A percentile compares a stretch with the other conserved stretches of the same genome.
phyloP scores from a whole-genome alignment of 2,329 filamentous ascomycete genomes.

The Fonsecaea pedrosoi region DNA sequence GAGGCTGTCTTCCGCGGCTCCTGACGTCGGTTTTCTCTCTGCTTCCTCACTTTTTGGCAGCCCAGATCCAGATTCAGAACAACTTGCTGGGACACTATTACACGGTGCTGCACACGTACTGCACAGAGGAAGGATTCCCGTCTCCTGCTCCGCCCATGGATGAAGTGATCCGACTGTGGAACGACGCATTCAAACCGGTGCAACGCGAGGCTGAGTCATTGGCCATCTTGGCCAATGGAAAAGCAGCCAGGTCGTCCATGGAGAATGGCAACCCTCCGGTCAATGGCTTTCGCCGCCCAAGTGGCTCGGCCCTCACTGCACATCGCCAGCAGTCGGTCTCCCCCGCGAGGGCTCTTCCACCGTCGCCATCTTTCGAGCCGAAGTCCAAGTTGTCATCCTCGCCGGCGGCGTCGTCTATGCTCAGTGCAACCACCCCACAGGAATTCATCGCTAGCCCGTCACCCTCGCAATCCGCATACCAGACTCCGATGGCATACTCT shows the following conservation, averaged over 20 bases:
- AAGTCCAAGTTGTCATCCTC: constrained; percentile 44
- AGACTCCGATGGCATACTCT: constrained; percentile 45
- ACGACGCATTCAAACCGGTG: constrained; percentile 66
- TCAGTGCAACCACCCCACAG: constrained; percentile 40
- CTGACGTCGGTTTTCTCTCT: constrained; percentile 74
- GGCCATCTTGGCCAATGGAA: constrained; percentile 69
- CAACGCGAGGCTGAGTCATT: constrained; percentile 72
- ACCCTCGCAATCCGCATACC: constrained; percentile 42
- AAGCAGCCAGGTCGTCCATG: constrained; percentile 66
- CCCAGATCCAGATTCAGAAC: constrained; percentile 78
- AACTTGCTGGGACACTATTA: constrained; percentile 78
- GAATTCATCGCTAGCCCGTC: constrained; percentile 32
- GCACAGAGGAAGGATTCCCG: constrained; percentile 70
- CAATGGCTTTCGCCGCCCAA: constrained; percentile 51
- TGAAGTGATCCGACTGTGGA: constrained; percentile 72
- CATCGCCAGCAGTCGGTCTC: constrained; percentile 43
- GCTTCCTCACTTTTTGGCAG: constrained; percentile 72
- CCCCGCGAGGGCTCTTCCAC: constrained; percentile 41
- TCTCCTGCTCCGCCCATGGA: constrained; percentile 75
- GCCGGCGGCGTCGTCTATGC: constrained; percentile 43
- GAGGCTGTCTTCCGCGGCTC: constrained; percentile 72
- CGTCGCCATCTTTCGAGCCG: constrained; percentile 44
- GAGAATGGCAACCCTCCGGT: constrained; percentile 51
- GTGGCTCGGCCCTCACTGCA: constrained; percentile 43
- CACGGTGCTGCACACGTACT: constrained; percentile 76